A percentile compares a stretch with the other conserved stretches of the same genome.
Evolutionary conservation across 495 filamentous ascomycete genomes (phyloP).

Genomic region (Tetracladium marchalianum): DNA sequence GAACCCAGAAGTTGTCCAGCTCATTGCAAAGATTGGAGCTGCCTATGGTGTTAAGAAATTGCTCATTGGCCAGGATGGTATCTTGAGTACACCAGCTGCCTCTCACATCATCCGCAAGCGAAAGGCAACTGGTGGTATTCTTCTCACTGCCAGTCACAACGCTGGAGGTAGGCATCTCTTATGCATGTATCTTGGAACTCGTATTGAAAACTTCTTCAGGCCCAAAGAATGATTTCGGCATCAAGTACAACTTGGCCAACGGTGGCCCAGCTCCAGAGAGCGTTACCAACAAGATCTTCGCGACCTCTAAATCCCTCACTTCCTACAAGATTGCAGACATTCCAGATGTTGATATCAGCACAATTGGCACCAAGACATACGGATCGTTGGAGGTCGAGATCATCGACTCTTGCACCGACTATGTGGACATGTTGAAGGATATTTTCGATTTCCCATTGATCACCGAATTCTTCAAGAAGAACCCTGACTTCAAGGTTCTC

Average conservation of each 20-base stretch:
- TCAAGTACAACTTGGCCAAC: slow-evolving; percentile 98
- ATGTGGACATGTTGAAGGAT: slow-evolving; percentile 88
- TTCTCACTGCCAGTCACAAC: slow-evolving; percentile 96
- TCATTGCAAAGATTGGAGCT: slow-evolving; percentile 94
- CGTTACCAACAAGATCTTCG: slow-evolving; percentile 96
- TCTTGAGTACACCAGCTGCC: slow-evolving; percentile 90
- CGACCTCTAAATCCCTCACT: slow-evolving; percentile 73
- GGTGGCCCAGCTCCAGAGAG: slow-evolving; percentile 90
- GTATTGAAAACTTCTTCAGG: slow-evolving; percentile 39
- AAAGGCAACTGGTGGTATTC: slow-evolving; percentile 89
- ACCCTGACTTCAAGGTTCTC: slow-evolving; percentile 90
- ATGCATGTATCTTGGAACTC: neutral
- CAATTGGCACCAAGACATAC: slow-evolving; percentile 73
- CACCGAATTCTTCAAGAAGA: slow-evolving; percentile 75
- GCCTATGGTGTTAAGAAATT: slow-evolving; percentile 99
- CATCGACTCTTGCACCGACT: slow-evolving; percentile 84
- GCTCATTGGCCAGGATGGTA: slow-evolving; percentile 88
- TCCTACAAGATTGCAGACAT: slow-evolving; percentile 89
- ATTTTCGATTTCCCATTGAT: slow-evolving; percentile 97
- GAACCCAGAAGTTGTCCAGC: slow-evolving; percentile 90
- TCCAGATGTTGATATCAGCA: slow-evolving; percentile 73
- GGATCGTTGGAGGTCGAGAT: slow-evolving; percentile 87
- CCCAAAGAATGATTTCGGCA: slow-evolving; percentile 88
- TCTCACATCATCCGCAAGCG: slow-evolving; percentile 90
- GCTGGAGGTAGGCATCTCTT: slow-evolving; percentile 66